Evolutionary conservation across 2,329 filamentous ascomycete species (phyloP), one percentile per base, ranked within the genome.

Genomic region (Fusarium bulbicola): DNA sequence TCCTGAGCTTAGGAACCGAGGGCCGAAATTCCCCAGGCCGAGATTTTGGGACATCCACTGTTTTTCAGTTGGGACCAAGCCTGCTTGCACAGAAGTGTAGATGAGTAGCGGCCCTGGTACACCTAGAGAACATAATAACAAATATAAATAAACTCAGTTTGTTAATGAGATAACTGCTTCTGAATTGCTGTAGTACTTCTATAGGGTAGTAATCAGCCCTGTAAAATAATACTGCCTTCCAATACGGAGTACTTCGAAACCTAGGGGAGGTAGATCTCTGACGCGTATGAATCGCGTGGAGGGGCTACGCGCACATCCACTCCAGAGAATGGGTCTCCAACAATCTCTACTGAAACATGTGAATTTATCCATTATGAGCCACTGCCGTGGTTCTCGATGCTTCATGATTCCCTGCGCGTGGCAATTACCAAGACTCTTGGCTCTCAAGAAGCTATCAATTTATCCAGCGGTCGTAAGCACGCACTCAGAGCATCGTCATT

Each of bases 1-100:
- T 58, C 49, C 65, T 42, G 58, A 64, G 58, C 65, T 6, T 3
- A 30, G 65, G 66, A 69, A 69, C 37, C 58, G 40, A 68, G 66
- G 66, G 58, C 66, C 66, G 66, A 69, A 21, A 64, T 64, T n/a
- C 65, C 65, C 54, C 61, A 54, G 39, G 28, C n/a, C 50, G 20
- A 52, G 53, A 54, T n/a, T 34, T 24, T 56, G 34, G 24, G 28
- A 52, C 37, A 46, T 68, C 43, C 57, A 57, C 49, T 45, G 37
- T 39, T 47, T 61, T 28, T 37, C 8, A 3, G 32, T 16, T 7
- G n/a, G n/a, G n/a, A n/a, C n/a, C n/a, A n/a, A n/a, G n/a, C n/a
- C n/a, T n/a, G n/a, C n/a, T n/a, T n/a, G n/a, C n/a, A n/a, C n/a
- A n/a, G n/a, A n/a, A n/a, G n/a, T n/a, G n/a, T n/a, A n/a, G n/a